Evolutionary conservation across 768 basidiomycete species (phyloP), one percentile per base, ranked within the genome.

Genomic region (Agaricus sinodeliciosus): DNA sequence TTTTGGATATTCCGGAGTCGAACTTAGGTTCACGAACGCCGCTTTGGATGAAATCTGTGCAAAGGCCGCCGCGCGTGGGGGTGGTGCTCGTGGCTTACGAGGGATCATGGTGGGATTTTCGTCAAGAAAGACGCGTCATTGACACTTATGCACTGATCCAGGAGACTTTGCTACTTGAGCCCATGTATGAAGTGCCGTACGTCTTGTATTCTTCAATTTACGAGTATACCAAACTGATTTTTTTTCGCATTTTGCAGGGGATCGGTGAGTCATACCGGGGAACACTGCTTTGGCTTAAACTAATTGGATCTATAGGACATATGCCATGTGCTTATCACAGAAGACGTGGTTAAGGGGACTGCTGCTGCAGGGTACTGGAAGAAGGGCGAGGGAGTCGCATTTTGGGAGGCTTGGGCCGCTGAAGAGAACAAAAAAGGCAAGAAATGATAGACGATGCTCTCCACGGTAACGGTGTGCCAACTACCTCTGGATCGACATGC

Each of bases 161-260:
- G 89, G 94, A 96, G 69, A 66, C 76, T 18, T 65, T 94, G 2
- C 69, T 98, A 46, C 72, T 94, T 44, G 92, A 97, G 45, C 76
- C 91, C 0, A 96, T 96, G 94, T 95, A 90, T 63, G 88, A 92
- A 72, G 85, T 85, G 43, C 90, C 91, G 85, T 89, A 67, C 80
- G 86, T 82, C 12, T 35, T 35, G 19, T 49, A 40, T 37, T 43
- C 25, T 34, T 27, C 40, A 9, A 46, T 8, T 18, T n/a, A n/a
- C 40, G 11, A 31, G 41, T 39, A 55, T 55, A 31, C 16, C 36
- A 44, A 36, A 12, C 36, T 54, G 22, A 49, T 6, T 12, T 19
- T 22, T n/a, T 31, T 34, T 55, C 50, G 28, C 31, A 26, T 53
- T 48, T 48, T 52, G 27, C 55, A 85, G 85, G 52, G 85, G 85